Evolutionary conservation across 192 early-diverging fungal genomes (phyloP), one percentile per base, ranked within the genome.

Genomic region (Rhizophlyctis rosea): DNA sequence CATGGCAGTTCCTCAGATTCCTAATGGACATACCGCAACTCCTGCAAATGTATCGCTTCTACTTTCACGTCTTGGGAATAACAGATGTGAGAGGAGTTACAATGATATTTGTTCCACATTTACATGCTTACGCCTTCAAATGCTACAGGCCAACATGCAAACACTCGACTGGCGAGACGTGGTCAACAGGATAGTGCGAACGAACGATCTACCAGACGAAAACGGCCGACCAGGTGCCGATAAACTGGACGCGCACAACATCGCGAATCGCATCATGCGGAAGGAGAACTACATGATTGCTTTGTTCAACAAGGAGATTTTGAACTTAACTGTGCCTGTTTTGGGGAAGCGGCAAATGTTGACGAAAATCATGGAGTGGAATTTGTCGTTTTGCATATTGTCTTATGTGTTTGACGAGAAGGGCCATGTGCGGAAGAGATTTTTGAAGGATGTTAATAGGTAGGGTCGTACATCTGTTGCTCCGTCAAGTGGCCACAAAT

Each of bases 221-320:
- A 25, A 21, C 28, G 27, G 18, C 34, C 58, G 86, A 76, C 31
- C 86, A 84, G 57, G 61, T 1, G 31, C 65, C 44, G 68, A 60
- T 13, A 52, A 47, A 2, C 61, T 86, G 28, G 77, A 86, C 50
- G 80, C 83, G 2, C 77, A 81, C 59, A 82, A 76, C 47, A 90
- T 99, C 51, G 85, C 92, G 35, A 95, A 91, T 73, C 88, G 95
- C 18, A 98, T 99, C 63, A 87, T 98, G 90, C 87, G 98, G 18
- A 88, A 89, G 47, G 98, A 99, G 36, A 99, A 99, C 78, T 99
- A 96, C 72, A 76, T 94, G 78, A 88, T 97, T 58, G 94, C 92
- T 23, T 68, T 98, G 54, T 93, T 98, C 72, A 93, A 95, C 78
- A 93, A 91, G 67, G 93, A 96, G 29, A 53, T 95, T 30, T 74